Base-by-base conservation (phyloP, 2,329 filamentous ascomycete genomes). In the Aspergillus sp. region DNA sequence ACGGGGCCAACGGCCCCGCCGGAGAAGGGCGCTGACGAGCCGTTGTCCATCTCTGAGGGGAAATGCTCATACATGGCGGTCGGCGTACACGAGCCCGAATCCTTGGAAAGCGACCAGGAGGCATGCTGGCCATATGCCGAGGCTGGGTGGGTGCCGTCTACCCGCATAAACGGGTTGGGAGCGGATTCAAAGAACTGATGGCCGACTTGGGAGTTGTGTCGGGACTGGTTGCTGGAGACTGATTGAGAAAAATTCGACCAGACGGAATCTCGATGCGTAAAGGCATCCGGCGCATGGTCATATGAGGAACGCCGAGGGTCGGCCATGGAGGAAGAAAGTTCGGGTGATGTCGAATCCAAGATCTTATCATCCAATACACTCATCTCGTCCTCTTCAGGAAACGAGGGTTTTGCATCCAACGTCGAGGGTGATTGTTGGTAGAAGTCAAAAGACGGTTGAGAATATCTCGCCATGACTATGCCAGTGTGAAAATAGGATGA, bases 1-100 rank as follows among this genome's bases (percentile, higher is more conserved):
- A 77, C 76, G 54, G 74, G 79, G 65, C 72, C 76, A 65, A 76
- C 71, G 51, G 74, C 69, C 69, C 79, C 71, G 60, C 76, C 70
- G 62, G 79, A 68, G 71, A 80, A 76, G 56, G 77, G 73, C 49
- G 76, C 73, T 52, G 74, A 69, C n/a, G 78, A 64, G 59, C 72
- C 73, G 65, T 79, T 73, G 56, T 84, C 81, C 69, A 81, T 81
- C 52, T 84, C 81, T 45, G 79, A 75, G 36, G 80, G 77, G 68
- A 84, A 85, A 50, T 87, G 84, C 68, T 90, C 88, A 69, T 91
- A 90, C 55, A 86, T 81, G 62, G 86, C 87, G 62, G 92, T 86
- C 16, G 90, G 89, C 6, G 91, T 94, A 74, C 87, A 89, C 63
- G 90, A 85, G 55, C 87, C 89, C 26, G 90, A 90, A 67, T 80